A percentile compares a stretch with the other conserved stretches of the same genome.
phyloP scores from a whole-genome alignment of 805 yeast species.

The Wickerhamiella shivajii region DNA sequence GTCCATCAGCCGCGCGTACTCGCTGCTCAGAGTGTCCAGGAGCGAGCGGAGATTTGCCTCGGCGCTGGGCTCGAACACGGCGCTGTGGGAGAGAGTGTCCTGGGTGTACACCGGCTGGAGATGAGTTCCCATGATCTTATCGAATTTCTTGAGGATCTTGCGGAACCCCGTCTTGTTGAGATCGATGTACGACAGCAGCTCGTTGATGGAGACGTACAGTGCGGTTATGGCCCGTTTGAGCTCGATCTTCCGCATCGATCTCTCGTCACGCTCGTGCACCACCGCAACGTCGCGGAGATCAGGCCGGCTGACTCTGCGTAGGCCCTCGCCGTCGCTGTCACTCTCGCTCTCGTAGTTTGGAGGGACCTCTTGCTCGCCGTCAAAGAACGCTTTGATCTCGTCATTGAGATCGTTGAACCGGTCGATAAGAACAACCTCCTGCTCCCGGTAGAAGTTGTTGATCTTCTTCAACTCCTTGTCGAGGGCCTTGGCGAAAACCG shows the following conservation, averaged over 20 bases:
- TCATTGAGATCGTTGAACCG: constrained; percentile 42
- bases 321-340: constrained; percentile 11
- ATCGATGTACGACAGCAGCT: constrained; percentile 69
- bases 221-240: constrained; percentile 10
- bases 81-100: constrained; percentile 31
- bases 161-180: constrained; percentile 79
- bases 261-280: constrained; percentile 3
- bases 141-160: constrained; percentile 83
- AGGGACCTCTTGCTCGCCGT: constrained; percentile 32
- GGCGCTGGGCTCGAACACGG: constrained; percentile 41
- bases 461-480: constrained; percentile 66
- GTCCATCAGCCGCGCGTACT: constrained; percentile 39
- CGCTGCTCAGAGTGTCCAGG: constrained; percentile 37
- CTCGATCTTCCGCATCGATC: constrained; percentile 5
- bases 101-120: constrained; percentile 45
- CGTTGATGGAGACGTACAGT: constrained; percentile 57
- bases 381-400: constrained; percentile 28
- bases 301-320: constrained; percentile 2
- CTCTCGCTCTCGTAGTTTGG: constrained; percentile 26
- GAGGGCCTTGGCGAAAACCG: constrained; percentile 53
- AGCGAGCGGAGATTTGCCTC: constrained; percentile 34
- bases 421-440: constrained; percentile 42
- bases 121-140: constrained; percentile 56
- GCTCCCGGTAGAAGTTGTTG: constrained; percentile 54
- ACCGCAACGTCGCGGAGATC: constrained; percentile 2